Evolutionary conservation across 202 grass and related monocot genomes (phyloP), one percentile per base, ranked within the genome.

Genomic region (Musa balbisiana): DNA sequence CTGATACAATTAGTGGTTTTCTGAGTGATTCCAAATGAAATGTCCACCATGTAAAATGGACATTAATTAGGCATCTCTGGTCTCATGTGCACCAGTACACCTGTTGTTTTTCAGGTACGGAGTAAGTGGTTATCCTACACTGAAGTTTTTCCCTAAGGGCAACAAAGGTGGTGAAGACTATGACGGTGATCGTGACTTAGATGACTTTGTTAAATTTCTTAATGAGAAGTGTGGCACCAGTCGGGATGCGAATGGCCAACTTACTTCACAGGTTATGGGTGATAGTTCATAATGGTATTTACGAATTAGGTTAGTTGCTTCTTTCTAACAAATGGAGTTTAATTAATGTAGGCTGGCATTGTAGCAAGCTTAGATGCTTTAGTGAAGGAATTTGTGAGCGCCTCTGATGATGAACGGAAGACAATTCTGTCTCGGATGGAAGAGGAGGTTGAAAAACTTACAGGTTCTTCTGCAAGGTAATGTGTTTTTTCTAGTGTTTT

Each of bases 101-200:
- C 65, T 49, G 49, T 51, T 54, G 4, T 9, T 11, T 68, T 77
- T 49, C 73, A 85, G 83, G 73, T 85, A 81, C 16, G 83, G 65
- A 67, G 83, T 85, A 16, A 78, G 78, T 81, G 83, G 83, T 20
- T 85, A 81, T 63, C 83, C 83, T 11, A 85, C 73, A 21, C 75
- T 94, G 80, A 94, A 99, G 77, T 98, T 92, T 78, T 98, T 98
- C 85, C 91, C 91, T 0, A 94, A 94, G 78, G 82, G 87, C 54
- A 98, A 85, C 87, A 98, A 98, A 87, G 88, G 79, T 83, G 95
- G 95, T 85, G 95, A 94, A 85, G 91, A 94, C 80, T 98, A 94
- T 79, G 91, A 98, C 53, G 91, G 81, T 11, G 95, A 89, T 0
- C 83, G 87, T 53, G 95, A 98, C 9, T 88, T 94, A 80, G 91